Evolutionary conservation across 257 asterid genomes (phyloP).

Genomic region (Eustoma russellianum): DNA sequence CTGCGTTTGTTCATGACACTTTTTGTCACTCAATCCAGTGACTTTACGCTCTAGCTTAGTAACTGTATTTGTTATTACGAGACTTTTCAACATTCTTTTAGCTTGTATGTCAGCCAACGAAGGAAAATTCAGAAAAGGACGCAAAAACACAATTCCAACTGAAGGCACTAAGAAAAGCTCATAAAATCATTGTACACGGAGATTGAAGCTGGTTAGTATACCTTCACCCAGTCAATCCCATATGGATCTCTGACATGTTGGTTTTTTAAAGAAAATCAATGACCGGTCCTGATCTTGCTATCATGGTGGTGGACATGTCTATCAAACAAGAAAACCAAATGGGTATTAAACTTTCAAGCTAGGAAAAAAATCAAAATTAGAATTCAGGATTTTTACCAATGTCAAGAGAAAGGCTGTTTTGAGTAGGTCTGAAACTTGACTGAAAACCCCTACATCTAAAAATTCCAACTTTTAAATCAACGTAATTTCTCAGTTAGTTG

Average conservation of each 20-base stretch:
- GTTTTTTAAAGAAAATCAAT: slow-evolving; percentile 41
- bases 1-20: slow-evolving; percentile 48
- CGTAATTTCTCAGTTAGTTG: slow-evolving; percentile 19
- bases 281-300: slow-evolving; percentile 56
- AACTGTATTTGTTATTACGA: slow-evolving; percentile 30
- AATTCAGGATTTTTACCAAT: slow-evolving; percentile 21
- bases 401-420: slow-evolving; percentile 76
- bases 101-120: slow-evolving; percentile 34
- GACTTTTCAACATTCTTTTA: slow-evolving; percentile 46
- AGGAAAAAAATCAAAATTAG: too few relatives aligned
- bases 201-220: slow-evolving; percentile 6
- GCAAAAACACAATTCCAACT: background rate
- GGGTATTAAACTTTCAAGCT: background rate
- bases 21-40: slow-evolving; percentile 45
- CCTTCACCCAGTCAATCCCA: slow-evolving; percentile 55
- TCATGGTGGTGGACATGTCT: slow-evolving; percentile 78
- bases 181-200: background rate
- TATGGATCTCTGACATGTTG: slow-evolving; percentile 40
- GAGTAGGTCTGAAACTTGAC: slow-evolving; percentile 67
- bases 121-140: background rate
- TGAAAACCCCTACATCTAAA: slow-evolving; percentile 35
- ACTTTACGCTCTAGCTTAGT: slow-evolving; percentile 47
- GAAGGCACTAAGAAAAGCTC: too few relatives aligned
- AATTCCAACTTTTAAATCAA: slow-evolving; percentile 88
- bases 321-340: slow-evolving; percentile 28